phyloP scores from a whole-genome alignment of 257 asterid genomes.

The Solanum peruvianum region DNA sequence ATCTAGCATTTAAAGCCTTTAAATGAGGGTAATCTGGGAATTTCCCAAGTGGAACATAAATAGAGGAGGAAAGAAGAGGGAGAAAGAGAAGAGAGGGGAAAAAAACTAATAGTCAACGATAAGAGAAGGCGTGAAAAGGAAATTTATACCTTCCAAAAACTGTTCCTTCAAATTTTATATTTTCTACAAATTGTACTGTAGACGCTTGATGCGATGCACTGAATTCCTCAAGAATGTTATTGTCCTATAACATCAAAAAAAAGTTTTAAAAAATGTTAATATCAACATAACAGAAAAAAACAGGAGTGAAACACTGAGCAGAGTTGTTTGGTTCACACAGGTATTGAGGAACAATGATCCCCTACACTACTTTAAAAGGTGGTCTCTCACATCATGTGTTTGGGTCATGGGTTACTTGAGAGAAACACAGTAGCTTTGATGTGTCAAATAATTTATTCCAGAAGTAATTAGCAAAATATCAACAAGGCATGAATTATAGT shows the following conservation, averaged over 20 bases:
- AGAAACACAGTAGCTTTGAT: background rate
- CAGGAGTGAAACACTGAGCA: background rate
- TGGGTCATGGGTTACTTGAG: background rate
- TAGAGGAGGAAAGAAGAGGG: background rate
- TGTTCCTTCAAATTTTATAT: constrained; percentile 42
- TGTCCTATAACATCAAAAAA: constrained; percentile 44
- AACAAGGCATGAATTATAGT: background rate
- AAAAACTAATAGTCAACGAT: background rate
- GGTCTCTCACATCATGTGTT: background rate
- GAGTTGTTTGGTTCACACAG: background rate
- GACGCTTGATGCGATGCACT: constrained; percentile 74
- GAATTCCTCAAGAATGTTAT: constrained; percentile 59
- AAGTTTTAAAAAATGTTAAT: background rate
- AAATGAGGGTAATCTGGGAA: background rate
- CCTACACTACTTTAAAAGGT: background rate
- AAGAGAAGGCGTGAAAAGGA: background rate
- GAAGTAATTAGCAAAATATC: background rate
- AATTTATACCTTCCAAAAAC: constrained; percentile 61
- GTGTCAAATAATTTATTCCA: background rate
- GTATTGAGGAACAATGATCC: background rate
- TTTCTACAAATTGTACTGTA: constrained; percentile 49
- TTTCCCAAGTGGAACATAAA: background rate
- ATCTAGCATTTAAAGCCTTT: background rate
- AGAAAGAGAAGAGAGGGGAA: background rate
- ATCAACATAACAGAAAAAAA: background rate